Evolutionary conservation across 441 rosid species (phyloP).

Genomic region (Corymbia citriodora): DNA sequence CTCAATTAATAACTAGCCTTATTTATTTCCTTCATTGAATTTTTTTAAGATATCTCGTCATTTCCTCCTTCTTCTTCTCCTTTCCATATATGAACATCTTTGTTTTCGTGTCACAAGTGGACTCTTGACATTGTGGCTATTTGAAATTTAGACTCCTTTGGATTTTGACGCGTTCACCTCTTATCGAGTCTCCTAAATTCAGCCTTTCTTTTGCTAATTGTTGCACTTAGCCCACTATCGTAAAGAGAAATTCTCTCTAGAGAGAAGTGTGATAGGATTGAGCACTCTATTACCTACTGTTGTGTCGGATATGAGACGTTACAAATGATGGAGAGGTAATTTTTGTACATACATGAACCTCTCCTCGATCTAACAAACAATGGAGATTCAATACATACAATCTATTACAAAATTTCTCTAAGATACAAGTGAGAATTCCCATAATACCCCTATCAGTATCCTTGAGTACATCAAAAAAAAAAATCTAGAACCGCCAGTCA

Average conservation of each 20-base stretch:
- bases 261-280: neutral
- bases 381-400: neutral
- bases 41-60: neutral
- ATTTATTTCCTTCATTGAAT: neutral
- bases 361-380: fast-evolving
- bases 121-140: neutral
- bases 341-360: neutral
- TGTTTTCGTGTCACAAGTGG: fast-evolving
- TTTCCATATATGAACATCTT: fast-evolving
- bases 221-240: neutral
- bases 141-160: neutral
- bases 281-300: fast-evolving
- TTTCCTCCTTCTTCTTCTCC: neutral
- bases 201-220: neutral
- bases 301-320: neutral
- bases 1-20: neutral
- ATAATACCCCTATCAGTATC: neutral
- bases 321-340: neutral
- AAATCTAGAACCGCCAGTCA: too few relatives aligned
- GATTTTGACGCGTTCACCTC: neutral
- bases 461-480: neutral
- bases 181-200: neutral
- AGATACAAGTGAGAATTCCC: neutral
- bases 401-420: neutral
- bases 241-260: neutral